A percentile compares a stretch with the other conserved stretches of the same genome.
Conservation (phyloP, 202 grass and related monocot species). For the Bolboschoenoplectus hybrid region DNA sequence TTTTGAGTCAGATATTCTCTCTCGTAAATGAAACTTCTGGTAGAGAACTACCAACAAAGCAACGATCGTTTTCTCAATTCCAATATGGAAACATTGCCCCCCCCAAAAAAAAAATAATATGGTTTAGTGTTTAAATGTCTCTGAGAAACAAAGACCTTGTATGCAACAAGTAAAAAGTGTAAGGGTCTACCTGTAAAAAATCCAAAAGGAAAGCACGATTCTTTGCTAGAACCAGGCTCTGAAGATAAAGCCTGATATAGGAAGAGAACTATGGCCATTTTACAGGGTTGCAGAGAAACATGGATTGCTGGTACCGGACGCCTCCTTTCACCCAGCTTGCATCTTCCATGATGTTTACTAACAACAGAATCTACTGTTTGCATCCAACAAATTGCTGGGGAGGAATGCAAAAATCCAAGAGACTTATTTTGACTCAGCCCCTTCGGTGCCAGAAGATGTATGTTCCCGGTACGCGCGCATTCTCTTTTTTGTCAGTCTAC, state of each 20-base stretch:
- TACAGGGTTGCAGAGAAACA: not conserved
- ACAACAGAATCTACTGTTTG: not conserved
- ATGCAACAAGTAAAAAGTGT: not conserved
- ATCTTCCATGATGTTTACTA: not conserved
- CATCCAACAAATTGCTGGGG: conserved; percentile 5
- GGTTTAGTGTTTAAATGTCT: not conserved
- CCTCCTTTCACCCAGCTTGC: not conserved
- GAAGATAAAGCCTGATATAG: conserved; percentile 2
- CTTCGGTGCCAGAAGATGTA: conserved; percentile 84
- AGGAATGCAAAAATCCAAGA: conserved; percentile 19
- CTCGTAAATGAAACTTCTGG: not conserved
- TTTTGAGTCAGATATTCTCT: conserved; percentile 22
- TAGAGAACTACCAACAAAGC: not conserved
- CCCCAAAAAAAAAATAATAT: not conserved
- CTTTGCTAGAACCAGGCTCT: not conserved
- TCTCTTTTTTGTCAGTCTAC: not conserved
- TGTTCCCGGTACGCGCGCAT: conserved; percentile 60
- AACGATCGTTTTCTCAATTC: conserved; percentile 10
- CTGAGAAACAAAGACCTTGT: not conserved
- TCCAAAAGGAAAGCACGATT: not conserved
- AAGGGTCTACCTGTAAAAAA: not conserved
- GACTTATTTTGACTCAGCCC: conserved; percentile 21
- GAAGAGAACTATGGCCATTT: not conserved
- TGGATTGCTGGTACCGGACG: conserved; percentile 13
- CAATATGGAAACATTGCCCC: not conserved